Conservation (phyloP, 352 stramenopile genomes). For the Globisporangium perplexum region DNA sequence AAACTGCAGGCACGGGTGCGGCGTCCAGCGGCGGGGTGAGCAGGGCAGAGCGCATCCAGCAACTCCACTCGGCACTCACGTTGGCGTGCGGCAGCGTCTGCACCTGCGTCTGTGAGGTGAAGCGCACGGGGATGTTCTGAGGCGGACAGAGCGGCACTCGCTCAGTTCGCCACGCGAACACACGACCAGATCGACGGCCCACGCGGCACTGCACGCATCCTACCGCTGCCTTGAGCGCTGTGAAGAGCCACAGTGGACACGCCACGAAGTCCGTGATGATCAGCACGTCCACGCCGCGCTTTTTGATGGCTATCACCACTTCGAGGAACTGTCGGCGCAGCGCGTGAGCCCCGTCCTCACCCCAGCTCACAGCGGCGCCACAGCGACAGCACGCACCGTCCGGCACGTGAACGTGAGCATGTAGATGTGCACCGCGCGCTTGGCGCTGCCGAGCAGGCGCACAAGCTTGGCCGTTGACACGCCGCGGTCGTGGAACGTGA, state of each 20-base stretch:
- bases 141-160: not conserved
- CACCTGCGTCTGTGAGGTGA: not conserved
- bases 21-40: not conserved
- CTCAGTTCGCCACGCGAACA: not conserved
- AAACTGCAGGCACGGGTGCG: not conserved
- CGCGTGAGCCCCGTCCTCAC: too few species aligned
- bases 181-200: not conserved
- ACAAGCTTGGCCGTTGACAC: not conserved
- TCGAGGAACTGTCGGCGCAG: not conserved
- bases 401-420: not conserved
- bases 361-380: too few species aligned
- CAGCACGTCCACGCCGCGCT: constrained; percentile 1
- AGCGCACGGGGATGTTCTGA: constrained; percentile 1
- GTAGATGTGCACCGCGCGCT: not conserved
- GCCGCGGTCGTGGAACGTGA: not conserved
- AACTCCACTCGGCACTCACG: not conserved
- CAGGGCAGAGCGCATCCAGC: not conserved
- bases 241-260: not conserved
- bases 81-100: not conserved
- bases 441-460: not conserved
- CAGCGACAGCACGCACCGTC: not conserved
- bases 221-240: not conserved
- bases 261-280: not conserved
- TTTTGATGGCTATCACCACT: not conserved
- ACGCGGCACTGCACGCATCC: not conserved